Evolutionary conservation across 78 protist genomes (phyloP), one percentile per base, ranked within the genome.

Genomic region (Guillardia theta): DNA sequence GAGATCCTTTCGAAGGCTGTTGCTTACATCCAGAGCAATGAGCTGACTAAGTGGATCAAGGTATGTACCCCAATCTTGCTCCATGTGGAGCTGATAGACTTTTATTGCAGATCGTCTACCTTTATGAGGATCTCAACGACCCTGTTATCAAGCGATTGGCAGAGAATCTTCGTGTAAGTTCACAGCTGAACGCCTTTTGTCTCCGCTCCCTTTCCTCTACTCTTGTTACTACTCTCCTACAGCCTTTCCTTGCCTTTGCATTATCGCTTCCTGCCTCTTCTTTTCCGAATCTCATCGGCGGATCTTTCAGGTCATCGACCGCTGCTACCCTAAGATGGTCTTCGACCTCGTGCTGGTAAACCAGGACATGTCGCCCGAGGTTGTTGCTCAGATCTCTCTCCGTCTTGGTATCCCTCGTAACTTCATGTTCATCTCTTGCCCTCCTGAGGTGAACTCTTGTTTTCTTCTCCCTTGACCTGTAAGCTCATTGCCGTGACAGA

Each of bases 21-120:
- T 30, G 92, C 95, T 88, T 97, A 97, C 94, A 95, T 97, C 48
- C 93, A 97, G 47, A 96, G 95, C 50, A 97, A 97, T 95, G 98
- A 97, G 92, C 96, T 93, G 50, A 95, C 98, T 41, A 83, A 92
- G 62, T 95, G 97, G 97, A 92, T 97, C 33, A 45, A 92, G 88
- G 88, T n/a, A n/a, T n/a, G n/a, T n/a, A n/a, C n/a, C n/a, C n/a
- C n/a, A n/a, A n/a, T n/a, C n/a, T n/a, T 96, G 6, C 95, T 95
- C 22, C 97, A 96, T 94, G 92, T 95, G n/a, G n/a, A n/a, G n/a
- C n/a, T n/a, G n/a, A n/a, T n/a, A n/a, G n/a, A n/a, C n/a, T n/a
- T n/a, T n/a, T n/a, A n/a, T n/a, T n/a, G n/a, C n/a, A n/a, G n/a
- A n/a, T 70, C 6, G 41, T 70, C 41, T 70, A 70, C 41, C 46